Conservation (phyloP, 768 basidiomycete species). For the Lactifluus pinguis region DNA sequence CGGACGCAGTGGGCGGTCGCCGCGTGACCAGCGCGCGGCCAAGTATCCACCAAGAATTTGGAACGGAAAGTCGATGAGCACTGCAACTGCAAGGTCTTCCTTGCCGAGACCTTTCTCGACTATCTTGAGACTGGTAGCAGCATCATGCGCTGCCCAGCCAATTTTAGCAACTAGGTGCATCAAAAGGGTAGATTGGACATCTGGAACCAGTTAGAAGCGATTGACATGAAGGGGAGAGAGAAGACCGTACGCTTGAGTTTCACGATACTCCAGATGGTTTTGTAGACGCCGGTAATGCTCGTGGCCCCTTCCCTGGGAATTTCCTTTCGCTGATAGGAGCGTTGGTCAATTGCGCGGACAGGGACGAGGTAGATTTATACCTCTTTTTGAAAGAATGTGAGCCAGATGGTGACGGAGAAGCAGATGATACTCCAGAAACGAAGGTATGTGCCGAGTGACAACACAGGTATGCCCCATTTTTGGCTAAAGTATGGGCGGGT, state of each 20-base stretch:
- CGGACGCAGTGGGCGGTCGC: slow-evolving; percentile 70
- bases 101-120: slow-evolving; percentile 94
- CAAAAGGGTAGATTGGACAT: slow-evolving; percentile 79
- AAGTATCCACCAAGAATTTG: slow-evolving; percentile 93
- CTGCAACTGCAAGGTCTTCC: slow-evolving; percentile 92
- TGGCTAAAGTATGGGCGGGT: slow-evolving; percentile 32
- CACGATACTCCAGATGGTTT: slow-evolving; percentile 91
- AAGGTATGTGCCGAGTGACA: slow-evolving; percentile 71
- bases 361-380: slow-evolving; percentile 31
- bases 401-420: slow-evolving; percentile 79
- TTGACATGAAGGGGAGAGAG: neutral
- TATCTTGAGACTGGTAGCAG: slow-evolving; percentile 84
- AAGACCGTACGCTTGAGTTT: slow-evolving; percentile 71
- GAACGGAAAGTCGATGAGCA: slow-evolving; percentile 95
- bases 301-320: slow-evolving; percentile 68
- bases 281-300: slow-evolving; percentile 85
- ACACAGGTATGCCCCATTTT: slow-evolving; percentile 69
- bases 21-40: slow-evolving; percentile 84
- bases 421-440: slow-evolving; percentile 81
- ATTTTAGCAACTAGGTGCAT: slow-evolving; percentile 90
- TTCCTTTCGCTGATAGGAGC: slow-evolving; percentile 55
- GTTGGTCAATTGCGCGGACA: neutral
- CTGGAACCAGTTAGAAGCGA: slow-evolving; percentile 33
- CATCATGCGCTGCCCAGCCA: slow-evolving; percentile 91
- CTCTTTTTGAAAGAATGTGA: slow-evolving; percentile 84